Evolutionary conservation across 1,284 basidiomycete species (phyloP), one percentile per base, ranked within the genome.

Genomic region (Trametes sp.): DNA sequence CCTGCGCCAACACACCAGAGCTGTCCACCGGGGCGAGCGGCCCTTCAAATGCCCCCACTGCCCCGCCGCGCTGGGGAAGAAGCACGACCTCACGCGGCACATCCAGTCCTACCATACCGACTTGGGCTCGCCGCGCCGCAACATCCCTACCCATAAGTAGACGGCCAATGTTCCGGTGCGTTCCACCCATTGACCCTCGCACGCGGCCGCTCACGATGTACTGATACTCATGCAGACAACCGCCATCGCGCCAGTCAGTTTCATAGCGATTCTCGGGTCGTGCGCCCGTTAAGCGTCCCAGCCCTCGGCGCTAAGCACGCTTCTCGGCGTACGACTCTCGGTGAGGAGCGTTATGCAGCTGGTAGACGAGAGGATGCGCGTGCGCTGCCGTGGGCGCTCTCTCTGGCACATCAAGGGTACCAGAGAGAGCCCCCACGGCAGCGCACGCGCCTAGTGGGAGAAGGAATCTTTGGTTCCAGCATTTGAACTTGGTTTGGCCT

Each of bases 221-320:
- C 51, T 46, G 42, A 53, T 23, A 10, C n/a, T 1, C 21, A 2
- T 16, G 8, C 35, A 36, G 35, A 36, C 46, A 36, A 10, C 35
- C 35, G 11, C 11, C 35, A 14, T 36, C 59, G 11, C 59, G 53
- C 35, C 42, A 33, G 46, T 16, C 35, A 54, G 35, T 35, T 41
- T 21, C 53, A 60, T 60, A 60, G 29, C 35, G 53, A 11, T 46
- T 49, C 28, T 48, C 45, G 31, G 52, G 52, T 60, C 59, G 45
- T 19, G 19, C 52, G 59, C 58, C 36, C 52, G 23, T 11, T 38
- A 21, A 36, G 21, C 36, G 26, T 21, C 31, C 44, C 53, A 41
- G 36, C 52, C 35, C 35, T 29, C 4, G 23, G 24, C 4, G 52
- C 35, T 50, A 45, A 28, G 16, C 45, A n/a, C 52, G 46, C 35